Evolutionary conservation across 2,329 filamentous ascomycete genomes (phyloP).

Genomic region (Arthrobotrys megalospora): DNA sequence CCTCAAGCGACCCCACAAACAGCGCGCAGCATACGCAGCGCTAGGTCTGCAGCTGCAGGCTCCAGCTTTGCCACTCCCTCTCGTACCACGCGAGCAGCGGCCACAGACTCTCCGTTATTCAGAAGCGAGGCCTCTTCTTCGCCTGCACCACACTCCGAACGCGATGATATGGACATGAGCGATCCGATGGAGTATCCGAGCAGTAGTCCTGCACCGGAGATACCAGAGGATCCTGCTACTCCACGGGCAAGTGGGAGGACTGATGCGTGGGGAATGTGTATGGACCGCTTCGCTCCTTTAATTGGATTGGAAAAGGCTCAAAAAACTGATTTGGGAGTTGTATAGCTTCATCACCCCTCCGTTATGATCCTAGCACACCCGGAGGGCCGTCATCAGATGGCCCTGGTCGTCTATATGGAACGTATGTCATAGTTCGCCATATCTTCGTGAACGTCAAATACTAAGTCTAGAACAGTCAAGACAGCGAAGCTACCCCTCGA

Average conservation of each 20-base stretch:
- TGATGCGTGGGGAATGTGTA: constrained; percentile 23
- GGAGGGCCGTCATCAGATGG: constrained; percentile 49
- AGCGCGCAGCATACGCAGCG: constrained; percentile 51
- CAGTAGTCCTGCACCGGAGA: constrained; percentile 46
- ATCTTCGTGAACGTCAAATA: not conserved
- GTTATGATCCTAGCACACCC: constrained; percentile 63
- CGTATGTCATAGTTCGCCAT: constrained; percentile 20
- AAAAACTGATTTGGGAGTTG: constrained; percentile 7
- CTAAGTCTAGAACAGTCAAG: constrained; percentile 46
- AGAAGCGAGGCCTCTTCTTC: constrained; percentile 52
- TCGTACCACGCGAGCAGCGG: not conserved
- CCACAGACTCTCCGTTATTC: constrained; percentile 46
- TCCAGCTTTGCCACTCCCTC: constrained; percentile 36
- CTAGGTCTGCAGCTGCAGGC: constrained; percentile 32
- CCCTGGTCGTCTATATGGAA: constrained; percentile 19
- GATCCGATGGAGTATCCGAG: constrained; percentile 53
- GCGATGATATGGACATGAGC: constrained; percentile 59
- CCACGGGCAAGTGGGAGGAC: constrained; percentile 40
- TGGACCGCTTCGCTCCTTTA: not conserved
- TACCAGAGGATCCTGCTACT: constrained; percentile 44
- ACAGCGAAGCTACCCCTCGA: constrained; percentile 51
- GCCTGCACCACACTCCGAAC: constrained; percentile 34
- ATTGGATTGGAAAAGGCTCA: not conserved
- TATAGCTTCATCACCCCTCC: constrained; percentile 64
- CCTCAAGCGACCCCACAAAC: constrained; percentile 50